phyloP scores from a whole-genome alignment of 495 filamentous ascomycete species.

The Penicillium lividum region DNA sequence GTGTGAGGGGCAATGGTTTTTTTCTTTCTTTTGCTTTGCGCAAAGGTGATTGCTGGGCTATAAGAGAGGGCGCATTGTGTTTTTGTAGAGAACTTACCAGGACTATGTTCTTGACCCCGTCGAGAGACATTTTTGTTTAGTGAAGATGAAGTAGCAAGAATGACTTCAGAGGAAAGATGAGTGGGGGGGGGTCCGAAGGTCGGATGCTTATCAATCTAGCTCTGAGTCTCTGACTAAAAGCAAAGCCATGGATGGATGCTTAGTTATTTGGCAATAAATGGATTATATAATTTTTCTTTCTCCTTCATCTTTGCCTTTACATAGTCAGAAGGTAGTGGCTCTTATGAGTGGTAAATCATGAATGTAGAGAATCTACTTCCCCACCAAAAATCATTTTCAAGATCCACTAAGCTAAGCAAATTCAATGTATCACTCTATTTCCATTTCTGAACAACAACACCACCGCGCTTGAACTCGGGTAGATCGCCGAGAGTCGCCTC shows the following conservation, averaged over 20 bases:
- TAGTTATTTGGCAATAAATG: not conserved
- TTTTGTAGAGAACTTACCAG: constrained; percentile 37
- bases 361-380: not conserved
- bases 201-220: constrained; percentile 48
- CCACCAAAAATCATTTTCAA: not conserved
- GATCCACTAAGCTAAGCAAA: not conserved
- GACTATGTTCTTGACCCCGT: constrained; percentile 55
- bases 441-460: constrained; percentile 91
- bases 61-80: not conserved
- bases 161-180: constrained; percentile 11
- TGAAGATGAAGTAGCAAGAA: constrained; percentile 7
- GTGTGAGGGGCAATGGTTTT: constrained; percentile 20
- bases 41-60: constrained; percentile 1
- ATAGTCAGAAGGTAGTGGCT: not conserved
- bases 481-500: constrained; percentile 68
- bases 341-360: not conserved
- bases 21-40: not conserved
- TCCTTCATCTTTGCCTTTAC: not conserved
- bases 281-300: not conserved
- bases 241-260: constrained; percentile 4
- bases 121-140: constrained; percentile 44
- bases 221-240: constrained; percentile 29
- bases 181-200: constrained; percentile 35
- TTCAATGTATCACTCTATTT: constrained; percentile 35
- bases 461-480: constrained; percentile 78